Evolutionary conservation across 495 filamentous ascomycete species (phyloP).

Genomic region (Sabuloglossum arenarium): DNA sequence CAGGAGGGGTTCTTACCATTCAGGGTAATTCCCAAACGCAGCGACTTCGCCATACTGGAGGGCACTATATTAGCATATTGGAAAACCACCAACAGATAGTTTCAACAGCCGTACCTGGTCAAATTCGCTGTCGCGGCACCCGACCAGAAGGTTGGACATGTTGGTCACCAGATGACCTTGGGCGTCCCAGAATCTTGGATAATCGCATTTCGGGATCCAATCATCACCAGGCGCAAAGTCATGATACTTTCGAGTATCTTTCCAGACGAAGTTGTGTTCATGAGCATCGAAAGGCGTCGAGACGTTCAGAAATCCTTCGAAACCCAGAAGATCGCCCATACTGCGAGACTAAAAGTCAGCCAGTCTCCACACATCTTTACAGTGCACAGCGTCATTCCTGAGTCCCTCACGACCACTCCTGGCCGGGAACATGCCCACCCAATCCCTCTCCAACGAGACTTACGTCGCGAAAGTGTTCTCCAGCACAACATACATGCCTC

Average conservation of each 20-base stretch:
- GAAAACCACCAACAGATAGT: too few relatives aligned
- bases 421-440: too few relatives aligned
- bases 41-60: neutral
- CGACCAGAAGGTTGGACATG: constrained; percentile 24
- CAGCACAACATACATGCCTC: constrained; percentile 50
- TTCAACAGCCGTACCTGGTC: constrained; percentile 18
- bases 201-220: constrained; percentile 36
- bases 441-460: too few relatives aligned
- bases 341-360: constrained; percentile 8
- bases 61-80: too few relatives aligned
- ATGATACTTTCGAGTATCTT: constrained; percentile 33
- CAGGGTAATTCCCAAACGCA: constrained; percentile 16
- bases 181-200: constrained; percentile 47
- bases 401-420: too few relatives aligned
- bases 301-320: constrained; percentile 40
- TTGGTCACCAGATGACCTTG: constrained; percentile 29
- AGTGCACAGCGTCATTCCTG: neutral
- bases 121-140: constrained; percentile 50
- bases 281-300: constrained; percentile 38
- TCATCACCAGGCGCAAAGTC: constrained; percentile 42
- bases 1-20: too few relatives aligned
- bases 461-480: constrained; percentile 54
- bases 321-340: constrained; percentile 49
- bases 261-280: constrained; percentile 40
- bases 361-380: neutral